Base-by-base conservation (phyloP, 2,329 filamentous ascomycete genomes). In the Trichoderma koningii region DNA sequence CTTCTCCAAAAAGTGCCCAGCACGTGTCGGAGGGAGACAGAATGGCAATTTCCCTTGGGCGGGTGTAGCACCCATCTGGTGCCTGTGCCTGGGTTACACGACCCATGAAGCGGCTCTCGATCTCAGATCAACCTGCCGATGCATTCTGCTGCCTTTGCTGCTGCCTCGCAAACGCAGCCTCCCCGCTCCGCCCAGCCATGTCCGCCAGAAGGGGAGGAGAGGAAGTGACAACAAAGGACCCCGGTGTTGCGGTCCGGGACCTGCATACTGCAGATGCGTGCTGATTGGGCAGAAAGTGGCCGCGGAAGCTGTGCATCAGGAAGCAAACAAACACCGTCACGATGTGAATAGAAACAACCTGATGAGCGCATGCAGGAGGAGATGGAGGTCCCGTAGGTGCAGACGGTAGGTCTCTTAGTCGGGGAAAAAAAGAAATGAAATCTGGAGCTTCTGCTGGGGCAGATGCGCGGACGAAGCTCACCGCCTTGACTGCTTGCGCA, bases 11-110 rank as follows among this genome's bases (percentile, higher is more conserved):
- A 61, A 50, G 34, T 38, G 47, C 23, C 34, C 50, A 51, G 56
- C 63, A 61, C 63, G 63, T 55, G 56, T 56, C 34, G 30, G 34
- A 61, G 50, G 30, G 34, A 3, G 12, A 38, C 4, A 42, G 44
- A 55, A 44, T 44, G 41, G 42, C 15, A 53, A 34, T 45, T 47
- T 53, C 59, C 19, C 50, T 21, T 38, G 34, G n/a, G 26, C 45
- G 21, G 12, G 21, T 12, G 10, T 42, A 28, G 48, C 55, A 23
- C 28, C 63, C 55, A 41, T 30, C 17, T 56, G 50, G 21, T 14
- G 56, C 56, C 63, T 55, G 51, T 65, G 50, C 56, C 48, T 9
- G 53, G 34, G 63, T 60, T 65, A 51, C 63, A 65, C 48, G 42
- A 34, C 28, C 55, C 41, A 26, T 48, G 19, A 59, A 50, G 28